Evolutionary conservation across 495 filamentous ascomycete species (phyloP), one percentile per base, ranked within the genome.

Genomic region (Penicillium canariense): DNA sequence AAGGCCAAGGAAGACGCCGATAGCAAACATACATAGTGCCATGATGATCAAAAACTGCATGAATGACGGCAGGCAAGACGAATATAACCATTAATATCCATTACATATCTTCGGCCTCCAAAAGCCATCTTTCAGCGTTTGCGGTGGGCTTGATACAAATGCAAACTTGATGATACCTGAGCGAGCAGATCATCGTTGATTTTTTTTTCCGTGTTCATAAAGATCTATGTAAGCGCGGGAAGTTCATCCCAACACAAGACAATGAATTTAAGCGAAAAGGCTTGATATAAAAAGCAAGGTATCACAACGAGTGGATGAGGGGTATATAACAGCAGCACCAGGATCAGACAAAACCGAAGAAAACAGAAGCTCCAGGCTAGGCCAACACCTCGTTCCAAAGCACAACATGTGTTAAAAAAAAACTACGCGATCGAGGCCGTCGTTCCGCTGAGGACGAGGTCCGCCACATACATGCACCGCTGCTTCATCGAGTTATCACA

Each of bases 391-490:
- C 46, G 34, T 23, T 6, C 17, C 15, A 48, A 43, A n/a, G 9
- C 8, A 44, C 9, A 18, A 27, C 18, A 26, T 42, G 20, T 15
- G 2, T 12, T 32, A 28, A 27, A 52, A 28, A 27, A 52, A 22
- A 18, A 12, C 49, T 49, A 74, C 36, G 60, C 39, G 39, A 73
- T 48, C 2, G 40, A 55, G 0, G 70, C 69, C n/a, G 32, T 61
- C 0, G 36, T 51, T 7, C 66, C 70, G 6, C 44, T 46, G 12
- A 78, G 62, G 23, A 25, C 47, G 11, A 80, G 17, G 49, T 65
- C 55, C 3, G 73, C 76, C 22, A 35, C 43, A 47, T 60, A 66
- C 56, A 63, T 66, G 31, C 54, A 76, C 46, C 77, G 60, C 23
- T 60, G 50, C 25, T 56, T 68, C 20, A 66, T 56, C 34, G 48